A percentile compares a stretch with the other conserved stretches of the same genome.
Evolutionary conservation across 306 rosid species (phyloP).

Genomic region (Dryas octopetala): DNA sequence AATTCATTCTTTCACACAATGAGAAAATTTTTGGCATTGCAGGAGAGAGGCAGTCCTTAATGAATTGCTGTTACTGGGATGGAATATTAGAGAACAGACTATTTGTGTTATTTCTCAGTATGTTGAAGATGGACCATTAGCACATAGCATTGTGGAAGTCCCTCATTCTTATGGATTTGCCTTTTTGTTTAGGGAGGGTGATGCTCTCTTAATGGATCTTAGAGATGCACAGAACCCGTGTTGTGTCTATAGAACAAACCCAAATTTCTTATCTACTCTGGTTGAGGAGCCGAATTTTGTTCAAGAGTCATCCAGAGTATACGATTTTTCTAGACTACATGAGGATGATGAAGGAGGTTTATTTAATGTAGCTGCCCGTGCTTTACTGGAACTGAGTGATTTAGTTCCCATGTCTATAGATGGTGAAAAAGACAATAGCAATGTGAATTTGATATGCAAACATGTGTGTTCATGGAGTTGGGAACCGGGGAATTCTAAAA

Average conservation of each 20-base stretch:
- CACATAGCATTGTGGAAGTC: constrained; percentile 76
- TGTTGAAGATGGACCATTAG: constrained; percentile 74
- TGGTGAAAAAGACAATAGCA: constrained; percentile 42
- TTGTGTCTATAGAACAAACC: constrained; percentile 64
- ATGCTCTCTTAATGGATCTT: constrained; percentile 84
- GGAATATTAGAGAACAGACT: constrained; percentile 63
- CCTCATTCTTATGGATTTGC: constrained; percentile 80
- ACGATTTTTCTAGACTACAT: constrained; percentile 44
- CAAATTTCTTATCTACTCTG: constrained; percentile 55
- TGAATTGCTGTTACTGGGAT: constrained; percentile 73
- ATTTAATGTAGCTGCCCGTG: constrained; percentile 86
- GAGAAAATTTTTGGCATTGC: constrained; percentile 30
- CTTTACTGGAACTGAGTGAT: constrained; percentile 81
- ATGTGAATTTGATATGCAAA: constrained; percentile 51
- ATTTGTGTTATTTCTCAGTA: constrained; percentile 55
- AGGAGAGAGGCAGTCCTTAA: constrained; percentile 61
- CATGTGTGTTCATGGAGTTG: constrained; percentile 88
- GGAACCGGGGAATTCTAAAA: constrained; percentile 64
- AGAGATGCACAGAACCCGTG: constrained; percentile 65
- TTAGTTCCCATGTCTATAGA: constrained; percentile 96
- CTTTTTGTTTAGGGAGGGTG: constrained; percentile 80
- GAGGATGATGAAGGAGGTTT: constrained; percentile 84
- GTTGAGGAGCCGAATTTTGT: constrained; percentile 67
- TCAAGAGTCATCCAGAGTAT: constrained; percentile 56
- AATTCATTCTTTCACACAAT: background rate